Conservation (phyloP, 2,329 filamentous ascomycete genomes). For the Podosphaera xanthii region DNA sequence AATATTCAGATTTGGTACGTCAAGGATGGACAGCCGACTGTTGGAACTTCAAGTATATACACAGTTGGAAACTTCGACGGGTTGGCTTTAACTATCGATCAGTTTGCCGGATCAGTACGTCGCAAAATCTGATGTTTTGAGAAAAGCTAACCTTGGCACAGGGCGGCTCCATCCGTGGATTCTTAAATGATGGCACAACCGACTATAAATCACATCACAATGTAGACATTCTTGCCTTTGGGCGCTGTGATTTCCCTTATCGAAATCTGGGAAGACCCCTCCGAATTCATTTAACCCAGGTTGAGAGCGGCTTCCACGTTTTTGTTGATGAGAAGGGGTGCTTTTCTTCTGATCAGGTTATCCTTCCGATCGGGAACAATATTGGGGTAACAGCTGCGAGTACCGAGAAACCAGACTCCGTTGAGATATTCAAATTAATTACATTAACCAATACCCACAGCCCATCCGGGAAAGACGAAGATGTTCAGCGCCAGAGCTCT, state of each 20-base stretch:
- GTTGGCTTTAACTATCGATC: conserved; percentile 68
- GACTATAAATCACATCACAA: conserved; percentile 57
- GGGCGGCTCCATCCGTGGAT: conserved; percentile 68
- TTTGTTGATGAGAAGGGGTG: conserved; percentile 59
- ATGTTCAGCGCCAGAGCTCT: neutral
- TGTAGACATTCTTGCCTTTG: conserved; percentile 74
- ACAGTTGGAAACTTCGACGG: conserved; percentile 72
- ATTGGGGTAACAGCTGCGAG: conserved; percentile 77
- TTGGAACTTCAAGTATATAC: conserved; percentile 61
- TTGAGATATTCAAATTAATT: conserved; percentile 75
- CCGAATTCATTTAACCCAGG: conserved; percentile 49
- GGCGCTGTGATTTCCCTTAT: conserved; percentile 76
- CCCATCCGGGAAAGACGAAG: conserved; percentile 13
- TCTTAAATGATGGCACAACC: conserved; percentile 72
- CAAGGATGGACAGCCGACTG: conserved; percentile 37
- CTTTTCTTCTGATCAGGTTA: conserved; percentile 63
- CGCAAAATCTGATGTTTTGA: conserved; percentile 1
- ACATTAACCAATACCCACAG: conserved; percentile 33
- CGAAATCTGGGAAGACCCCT: conserved; percentile 76
- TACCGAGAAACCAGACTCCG: conserved; percentile 79
- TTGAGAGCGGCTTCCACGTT: conserved; percentile 46
- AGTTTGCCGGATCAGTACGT: conserved; percentile 43
- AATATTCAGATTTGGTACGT: conserved; percentile 90
- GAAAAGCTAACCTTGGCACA: conserved; percentile 9
- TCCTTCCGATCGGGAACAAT: conserved; percentile 56